These are phyloP conservation scores for Starmerella floris DNA, from an alignment of 805 yeast species.

Conservation along the genomic window DNA sequence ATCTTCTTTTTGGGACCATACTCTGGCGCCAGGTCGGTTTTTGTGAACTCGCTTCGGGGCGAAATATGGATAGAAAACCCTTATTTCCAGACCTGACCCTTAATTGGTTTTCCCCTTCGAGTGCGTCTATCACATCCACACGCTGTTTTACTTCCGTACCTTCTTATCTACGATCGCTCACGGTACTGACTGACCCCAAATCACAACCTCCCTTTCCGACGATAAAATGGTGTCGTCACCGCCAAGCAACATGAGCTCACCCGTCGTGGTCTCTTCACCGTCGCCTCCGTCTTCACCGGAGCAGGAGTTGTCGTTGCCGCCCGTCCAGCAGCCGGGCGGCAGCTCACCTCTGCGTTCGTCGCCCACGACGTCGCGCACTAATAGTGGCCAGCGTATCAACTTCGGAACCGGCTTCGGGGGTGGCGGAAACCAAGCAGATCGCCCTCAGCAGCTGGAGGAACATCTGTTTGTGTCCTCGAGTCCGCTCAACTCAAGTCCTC, in stretches of 20 bases:
- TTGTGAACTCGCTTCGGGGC: too few species aligned
- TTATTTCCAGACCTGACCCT: constrained; percentile 1
- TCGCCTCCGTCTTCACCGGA: background rate
- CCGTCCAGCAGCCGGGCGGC: background rate
- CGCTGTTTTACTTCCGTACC: background rate
- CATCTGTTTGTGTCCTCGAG: constrained; percentile 13
- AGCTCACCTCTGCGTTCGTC: background rate
- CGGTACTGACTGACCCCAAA: too few species aligned
- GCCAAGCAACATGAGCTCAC: constrained; percentile 16
- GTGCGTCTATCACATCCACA: background rate
- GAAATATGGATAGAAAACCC: too few species aligned
- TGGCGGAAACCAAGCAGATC: background rate
- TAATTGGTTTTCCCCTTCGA: constrained; percentile 4
- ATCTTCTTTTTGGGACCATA: too few species aligned
- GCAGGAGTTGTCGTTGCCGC: background rate
- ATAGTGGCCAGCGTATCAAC: background rate
- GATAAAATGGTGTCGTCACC: constrained; percentile 12
- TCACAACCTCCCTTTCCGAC: too few species aligned
- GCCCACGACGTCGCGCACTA: background rate
- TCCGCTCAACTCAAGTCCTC: constrained; percentile 10
- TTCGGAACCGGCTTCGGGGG: background rate
- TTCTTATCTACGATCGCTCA: too few species aligned
- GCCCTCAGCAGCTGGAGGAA: constrained; percentile 1
- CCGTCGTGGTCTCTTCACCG: constrained; percentile 13
- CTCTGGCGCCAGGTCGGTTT: too few species aligned